Evolutionary conservation across 1,284 basidiomycete genomes (phyloP).

Genomic region (Volvariella volvacea): DNA sequence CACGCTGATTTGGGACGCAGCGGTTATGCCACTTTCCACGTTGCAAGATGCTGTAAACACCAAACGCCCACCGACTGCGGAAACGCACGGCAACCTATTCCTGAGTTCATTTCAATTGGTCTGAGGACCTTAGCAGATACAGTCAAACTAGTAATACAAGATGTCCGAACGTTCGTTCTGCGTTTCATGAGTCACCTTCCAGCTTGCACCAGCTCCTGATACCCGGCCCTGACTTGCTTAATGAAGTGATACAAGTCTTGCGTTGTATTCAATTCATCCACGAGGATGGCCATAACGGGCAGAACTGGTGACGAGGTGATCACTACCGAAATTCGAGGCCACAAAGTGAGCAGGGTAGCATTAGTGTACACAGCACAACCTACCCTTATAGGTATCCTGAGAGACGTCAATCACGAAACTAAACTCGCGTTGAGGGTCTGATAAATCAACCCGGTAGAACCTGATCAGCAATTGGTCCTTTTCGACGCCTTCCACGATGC

Average conservation of each 20-base stretch:
- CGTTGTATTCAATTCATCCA: slow-evolving; percentile 58
- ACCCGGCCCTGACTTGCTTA: slow-evolving; percentile 40
- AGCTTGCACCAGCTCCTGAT: slow-evolving; percentile 12
- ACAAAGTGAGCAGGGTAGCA: slow-evolving; percentile 4
- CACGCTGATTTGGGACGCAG: no score
- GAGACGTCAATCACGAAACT: slow-evolving; percentile 74
- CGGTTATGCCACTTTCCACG: no score
- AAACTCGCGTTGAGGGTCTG: slow-evolving; percentile 57
- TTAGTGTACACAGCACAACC: slow-evolving; percentile 11
- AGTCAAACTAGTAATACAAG: no score
- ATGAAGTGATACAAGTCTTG: slow-evolving; percentile 61
- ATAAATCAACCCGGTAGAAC: slow-evolving; percentile 61
- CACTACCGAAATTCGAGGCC: slow-evolving; percentile 31
- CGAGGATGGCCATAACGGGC: slow-evolving; percentile 52
- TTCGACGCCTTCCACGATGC: slow-evolving; percentile 70
- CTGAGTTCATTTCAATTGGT: no score
- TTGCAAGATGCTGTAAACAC: no score
- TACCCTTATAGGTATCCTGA: slow-evolving; percentile 58
- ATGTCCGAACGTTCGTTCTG: no score
- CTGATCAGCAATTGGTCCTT: slow-evolving; percentile 66
- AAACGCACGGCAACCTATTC: no score
- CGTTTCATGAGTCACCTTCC: background rate
- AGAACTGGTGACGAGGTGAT: slow-evolving; percentile 62
- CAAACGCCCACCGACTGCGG: no score
- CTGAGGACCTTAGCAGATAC: no score